Percentiles rank a stretch among this genome's conserved stretches.
phyloP scores from a whole-genome alignment of 192 early-diverging fungal genomes.

The Gigaspora rosea region DNA sequence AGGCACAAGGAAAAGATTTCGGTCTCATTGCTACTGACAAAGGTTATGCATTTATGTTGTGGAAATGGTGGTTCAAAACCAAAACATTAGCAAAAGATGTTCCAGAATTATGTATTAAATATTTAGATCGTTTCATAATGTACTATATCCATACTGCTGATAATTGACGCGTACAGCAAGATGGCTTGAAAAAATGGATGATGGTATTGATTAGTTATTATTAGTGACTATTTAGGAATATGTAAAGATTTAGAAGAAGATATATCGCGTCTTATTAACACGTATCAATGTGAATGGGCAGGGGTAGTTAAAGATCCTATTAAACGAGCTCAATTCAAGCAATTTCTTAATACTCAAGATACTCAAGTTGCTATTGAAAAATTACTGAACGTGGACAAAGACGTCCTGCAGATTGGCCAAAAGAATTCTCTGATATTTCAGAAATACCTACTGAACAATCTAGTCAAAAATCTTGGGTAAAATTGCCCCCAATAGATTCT shows the following conservation, averaged over 20 bases:
- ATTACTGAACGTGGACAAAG: conserved; percentile 65
- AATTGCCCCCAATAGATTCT: conserved; percentile 38
- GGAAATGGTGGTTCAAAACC: conserved; percentile 70
- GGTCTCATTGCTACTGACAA: conserved; percentile 70
- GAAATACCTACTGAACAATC: background rate
- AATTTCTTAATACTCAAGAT: conserved; percentile 66
- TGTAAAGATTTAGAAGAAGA: conserved; percentile 62
- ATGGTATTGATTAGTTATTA: conserved; percentile 69
- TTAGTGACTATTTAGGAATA: conserved; percentile 67
- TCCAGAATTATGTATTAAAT: conserved; percentile 52
- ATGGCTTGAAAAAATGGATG: conserved; percentile 70
- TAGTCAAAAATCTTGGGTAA: conserved; percentile 42
- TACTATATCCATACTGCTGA: conserved; percentile 74
- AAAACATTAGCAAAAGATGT: conserved; percentile 63
- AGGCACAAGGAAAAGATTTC: conserved; percentile 51
- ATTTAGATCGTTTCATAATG: conserved; percentile 71
- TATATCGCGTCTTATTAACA: conserved; percentile 57
- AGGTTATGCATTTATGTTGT: conserved; percentile 69
- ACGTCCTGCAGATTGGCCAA: conserved; percentile 66
- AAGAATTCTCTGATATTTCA: conserved; percentile 19
- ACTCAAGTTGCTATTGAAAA: conserved; percentile 52
- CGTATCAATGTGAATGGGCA: conserved; percentile 68
- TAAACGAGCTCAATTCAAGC: conserved; percentile 55
- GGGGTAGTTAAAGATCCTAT: conserved; percentile 60
- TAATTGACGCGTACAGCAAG: conserved; percentile 62